Percentiles rank a stretch among this genome's conserved stretches.
phyloP scores from a whole-genome alignment of 805 yeast genomes.

The Lipomyces starkeyi region DNA sequence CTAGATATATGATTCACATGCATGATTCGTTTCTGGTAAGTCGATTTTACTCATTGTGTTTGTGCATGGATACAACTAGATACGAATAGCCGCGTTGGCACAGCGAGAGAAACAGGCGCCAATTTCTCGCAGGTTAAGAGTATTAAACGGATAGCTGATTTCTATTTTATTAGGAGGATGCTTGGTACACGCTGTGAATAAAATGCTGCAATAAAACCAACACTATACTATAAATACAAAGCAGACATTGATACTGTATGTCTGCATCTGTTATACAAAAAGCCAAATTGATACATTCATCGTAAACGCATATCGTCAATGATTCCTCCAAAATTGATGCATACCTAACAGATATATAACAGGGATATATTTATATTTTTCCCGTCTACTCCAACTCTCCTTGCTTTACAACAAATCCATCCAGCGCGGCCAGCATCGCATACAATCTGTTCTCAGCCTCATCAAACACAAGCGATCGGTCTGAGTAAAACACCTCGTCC shows the following conservation, averaged over 20 bases:
- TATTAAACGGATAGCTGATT: background rate
- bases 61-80: background rate
- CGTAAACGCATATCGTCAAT: background rate
- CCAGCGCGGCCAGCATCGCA: slow-evolving; percentile 94
- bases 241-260: background rate
- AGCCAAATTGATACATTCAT: background rate
- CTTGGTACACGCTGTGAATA: background rate
- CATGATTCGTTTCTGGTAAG: background rate
- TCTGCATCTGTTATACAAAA: background rate
- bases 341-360: background rate
- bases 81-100: too few species aligned
- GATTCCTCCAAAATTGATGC: background rate
- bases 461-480: slow-evolving; percentile 82
- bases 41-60: background rate
- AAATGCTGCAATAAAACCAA: background rate
- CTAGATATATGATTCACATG: too few species aligned
- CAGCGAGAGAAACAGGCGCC: too few species aligned
- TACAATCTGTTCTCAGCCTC: slow-evolving; percentile 97
- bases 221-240: background rate
- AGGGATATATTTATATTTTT: background rate
- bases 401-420: slow-evolving; percentile 77
- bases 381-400: slow-evolving; percentile 18
- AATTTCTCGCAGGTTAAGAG: too few species aligned
- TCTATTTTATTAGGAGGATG: background rate
- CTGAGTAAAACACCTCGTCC: slow-evolving; percentile 89